Percentiles rank a stretch among this genome's conserved stretches.
These are phyloP conservation scores for Aspergillus costaricaensis DNA, from an alignment of 2,329 filamentous ascomycete species.

Conservation along the genomic window DNA sequence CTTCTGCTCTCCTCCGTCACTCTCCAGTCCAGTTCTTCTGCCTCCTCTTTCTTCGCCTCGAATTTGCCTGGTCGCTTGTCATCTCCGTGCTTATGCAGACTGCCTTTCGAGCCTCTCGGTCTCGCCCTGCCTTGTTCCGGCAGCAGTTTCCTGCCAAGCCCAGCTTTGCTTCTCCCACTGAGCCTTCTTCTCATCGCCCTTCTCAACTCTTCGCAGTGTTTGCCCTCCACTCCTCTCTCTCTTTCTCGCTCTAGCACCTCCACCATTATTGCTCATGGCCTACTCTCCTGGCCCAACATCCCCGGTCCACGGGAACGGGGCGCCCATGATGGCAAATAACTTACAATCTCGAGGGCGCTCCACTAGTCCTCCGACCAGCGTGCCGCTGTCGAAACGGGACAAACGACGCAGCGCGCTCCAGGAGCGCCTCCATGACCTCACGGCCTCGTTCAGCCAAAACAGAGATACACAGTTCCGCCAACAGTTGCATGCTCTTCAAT, in stretches of 20 bases:
- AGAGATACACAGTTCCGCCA: constrained; percentile 83
- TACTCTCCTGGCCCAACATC: constrained; percentile 43
- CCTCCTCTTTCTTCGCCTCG: constrained; percentile 15
- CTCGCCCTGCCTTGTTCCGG: background rate
- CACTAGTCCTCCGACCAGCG: constrained; percentile 34
- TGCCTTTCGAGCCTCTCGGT: background rate
- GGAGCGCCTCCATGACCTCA: constrained; percentile 75
- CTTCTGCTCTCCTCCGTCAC: constrained; percentile 23
- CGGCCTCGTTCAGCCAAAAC: constrained; percentile 75
- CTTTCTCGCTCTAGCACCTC: constrained; percentile 11
- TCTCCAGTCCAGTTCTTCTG: constrained; percentile 13
- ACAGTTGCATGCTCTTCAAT: constrained; percentile 87
- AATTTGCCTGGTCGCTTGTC: constrained; percentile 1
- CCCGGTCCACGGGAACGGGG: constrained; percentile 25
- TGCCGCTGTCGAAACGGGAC: constrained; percentile 77
- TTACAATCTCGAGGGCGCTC: constrained; percentile 31
- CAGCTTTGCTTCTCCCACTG: background rate
- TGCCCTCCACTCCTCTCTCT: constrained; percentile 9
- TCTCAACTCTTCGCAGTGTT: constrained; percentile 3
- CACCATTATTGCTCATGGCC: constrained; percentile 32
- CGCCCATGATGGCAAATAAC: constrained; percentile 24
- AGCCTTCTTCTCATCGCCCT: background rate
- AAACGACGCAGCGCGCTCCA: constrained; percentile 81
- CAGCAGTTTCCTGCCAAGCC: background rate
- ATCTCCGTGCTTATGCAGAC: constrained; percentile 5